A percentile compares a stretch with the other conserved stretches of the same genome.
phyloP scores from a whole-genome alignment of 345 rosid species.

The Corchorus capsularis region DNA sequence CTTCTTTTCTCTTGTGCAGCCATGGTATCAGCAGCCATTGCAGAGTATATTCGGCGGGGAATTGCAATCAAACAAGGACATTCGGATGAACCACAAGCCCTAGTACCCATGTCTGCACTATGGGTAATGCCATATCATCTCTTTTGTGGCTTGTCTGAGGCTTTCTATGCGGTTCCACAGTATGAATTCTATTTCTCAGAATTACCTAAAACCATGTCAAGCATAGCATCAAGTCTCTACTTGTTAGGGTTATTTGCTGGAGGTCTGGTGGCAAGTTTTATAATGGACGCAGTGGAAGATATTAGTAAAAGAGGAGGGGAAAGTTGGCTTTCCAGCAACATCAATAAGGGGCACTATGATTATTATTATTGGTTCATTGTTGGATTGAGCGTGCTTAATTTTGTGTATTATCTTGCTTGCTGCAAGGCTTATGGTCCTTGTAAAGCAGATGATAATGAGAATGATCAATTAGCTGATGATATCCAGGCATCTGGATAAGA shows the following conservation, averaged over 20 bases:
- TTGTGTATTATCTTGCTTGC: slow-evolving; percentile 41
- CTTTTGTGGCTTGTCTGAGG: slow-evolving; percentile 44
- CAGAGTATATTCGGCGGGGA: slow-evolving; percentile 42
- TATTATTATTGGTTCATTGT: slow-evolving; percentile 53
- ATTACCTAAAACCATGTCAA: slow-evolving; percentile 58
- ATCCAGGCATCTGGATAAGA: neutral
- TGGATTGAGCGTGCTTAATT: slow-evolving; percentile 37
- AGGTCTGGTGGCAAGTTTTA: slow-evolving; percentile 41
- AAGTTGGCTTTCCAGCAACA: slow-evolving; percentile 53
- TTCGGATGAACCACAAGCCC: slow-evolving; percentile 26
- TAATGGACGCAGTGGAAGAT: slow-evolving; percentile 36
- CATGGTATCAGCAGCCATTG: slow-evolving; percentile 36
- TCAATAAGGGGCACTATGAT: slow-evolving; percentile 56
- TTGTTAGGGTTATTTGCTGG: slow-evolving; percentile 35
- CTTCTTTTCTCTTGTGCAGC: slow-evolving; percentile 29
- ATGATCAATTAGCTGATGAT: neutral
- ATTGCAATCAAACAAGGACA: slow-evolving; percentile 33
- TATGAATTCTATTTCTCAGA: slow-evolving; percentile 53
- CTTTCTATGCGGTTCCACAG: slow-evolving; percentile 46
- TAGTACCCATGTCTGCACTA: slow-evolving; percentile 44
- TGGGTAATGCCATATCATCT: slow-evolving; percentile 48
- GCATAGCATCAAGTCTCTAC: slow-evolving; percentile 42
- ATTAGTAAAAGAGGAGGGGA: slow-evolving; percentile 27
- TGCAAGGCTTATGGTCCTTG: slow-evolving; percentile 49
- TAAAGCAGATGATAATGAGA: slow-evolving; percentile 6